These are phyloP conservation scores for Colletotrichum somersetense DNA, from an alignment of 2,329 filamentous ascomycete species.

Conservation along the genomic window DNA sequence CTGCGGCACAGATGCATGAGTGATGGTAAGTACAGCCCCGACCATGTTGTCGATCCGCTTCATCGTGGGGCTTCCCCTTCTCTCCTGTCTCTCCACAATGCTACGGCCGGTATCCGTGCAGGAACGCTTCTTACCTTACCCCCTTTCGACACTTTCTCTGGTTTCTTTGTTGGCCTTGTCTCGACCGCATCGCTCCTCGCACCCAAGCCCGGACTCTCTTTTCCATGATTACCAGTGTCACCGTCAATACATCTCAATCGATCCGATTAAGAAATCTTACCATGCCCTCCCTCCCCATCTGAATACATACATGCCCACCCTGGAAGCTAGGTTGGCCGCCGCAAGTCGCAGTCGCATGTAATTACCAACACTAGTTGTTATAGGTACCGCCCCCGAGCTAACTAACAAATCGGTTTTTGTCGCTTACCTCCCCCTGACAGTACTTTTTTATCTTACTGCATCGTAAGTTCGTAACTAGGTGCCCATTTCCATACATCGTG, in stretches of 20 bases:
- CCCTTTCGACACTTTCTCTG: neutral
- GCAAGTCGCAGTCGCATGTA: neutral
- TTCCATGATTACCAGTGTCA: neutral
- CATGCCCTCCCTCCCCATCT: constrained; percentile 1
- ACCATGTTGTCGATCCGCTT: constrained; percentile 19
- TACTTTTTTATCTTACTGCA: neutral
- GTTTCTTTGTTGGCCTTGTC: neutral
- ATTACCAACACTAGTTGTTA: neutral
- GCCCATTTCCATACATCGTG: too few relatives aligned
- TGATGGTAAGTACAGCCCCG: too few relatives aligned
- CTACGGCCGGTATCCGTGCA: neutral
- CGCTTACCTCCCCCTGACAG: neutral
- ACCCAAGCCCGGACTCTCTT: constrained; percentile 1
- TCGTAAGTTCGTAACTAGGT: too few relatives aligned
- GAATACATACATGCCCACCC: neutral
- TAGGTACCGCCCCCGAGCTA: neutral
- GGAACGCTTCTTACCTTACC: neutral
- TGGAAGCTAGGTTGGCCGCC: neutral
- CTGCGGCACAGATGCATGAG: constrained; percentile 13
- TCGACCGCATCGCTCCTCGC: neutral
- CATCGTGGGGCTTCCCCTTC: constrained; percentile 22
- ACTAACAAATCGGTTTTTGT: neutral
- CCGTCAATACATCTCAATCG: neutral
- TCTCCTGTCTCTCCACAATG: neutral
- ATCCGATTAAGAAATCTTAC: neutral